phyloP scores from a whole-genome alignment of 495 filamentous ascomycete genomes.

The Podospora conica region DNA sequence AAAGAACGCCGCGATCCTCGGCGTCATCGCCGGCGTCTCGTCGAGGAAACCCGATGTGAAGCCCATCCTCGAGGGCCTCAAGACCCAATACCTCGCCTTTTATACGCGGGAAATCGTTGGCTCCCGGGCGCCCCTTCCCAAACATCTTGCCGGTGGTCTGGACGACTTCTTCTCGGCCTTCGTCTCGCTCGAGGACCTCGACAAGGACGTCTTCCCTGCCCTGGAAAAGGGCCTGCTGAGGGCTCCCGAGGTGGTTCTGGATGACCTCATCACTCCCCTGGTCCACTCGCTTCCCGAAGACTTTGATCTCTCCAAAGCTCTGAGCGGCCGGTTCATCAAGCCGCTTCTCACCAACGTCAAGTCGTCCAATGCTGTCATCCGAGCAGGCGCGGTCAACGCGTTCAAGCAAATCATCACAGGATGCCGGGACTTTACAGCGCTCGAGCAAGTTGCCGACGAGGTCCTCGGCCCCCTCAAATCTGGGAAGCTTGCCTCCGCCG shows the following conservation, averaged over 20 bases:
- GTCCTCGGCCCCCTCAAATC: slow-evolving; percentile 70
- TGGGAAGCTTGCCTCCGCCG: slow-evolving; percentile 70
- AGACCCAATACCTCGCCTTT: slow-evolving; percentile 67
- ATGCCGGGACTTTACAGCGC: slow-evolving; percentile 48
- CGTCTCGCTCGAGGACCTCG: slow-evolving; percentile 66
- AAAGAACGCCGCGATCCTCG: slow-evolving; percentile 70
- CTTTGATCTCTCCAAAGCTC: slow-evolving; percentile 69
- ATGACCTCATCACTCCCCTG: slow-evolving; percentile 65
- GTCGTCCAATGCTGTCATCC: slow-evolving; percentile 72
- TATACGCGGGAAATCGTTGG: slow-evolving; percentile 80
- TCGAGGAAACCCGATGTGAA: slow-evolving; percentile 56
- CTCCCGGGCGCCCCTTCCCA: slow-evolving; percentile 63
- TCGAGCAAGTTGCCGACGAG: slow-evolving; percentile 67
- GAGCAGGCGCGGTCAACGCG: slow-evolving; percentile 65
- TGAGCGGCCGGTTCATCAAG: slow-evolving; percentile 67
- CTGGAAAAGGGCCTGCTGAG: slow-evolving; percentile 84
- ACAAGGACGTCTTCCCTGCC: slow-evolving; percentile 67
- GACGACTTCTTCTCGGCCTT: slow-evolving; percentile 79
- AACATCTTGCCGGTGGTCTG: slow-evolving; percentile 65
- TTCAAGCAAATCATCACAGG: slow-evolving; percentile 59
- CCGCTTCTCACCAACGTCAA: slow-evolving; percentile 82
- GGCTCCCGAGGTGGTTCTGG: slow-evolving; percentile 82
- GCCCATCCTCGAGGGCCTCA: slow-evolving; percentile 53
- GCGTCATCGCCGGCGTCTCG: slow-evolving; percentile 80
- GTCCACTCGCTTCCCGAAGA: slow-evolving; percentile 58